These are phyloP conservation scores for Mortierella sp. DNA, from an alignment of 371 early-diverging fungal species.

Conservation along the genomic window DNA sequence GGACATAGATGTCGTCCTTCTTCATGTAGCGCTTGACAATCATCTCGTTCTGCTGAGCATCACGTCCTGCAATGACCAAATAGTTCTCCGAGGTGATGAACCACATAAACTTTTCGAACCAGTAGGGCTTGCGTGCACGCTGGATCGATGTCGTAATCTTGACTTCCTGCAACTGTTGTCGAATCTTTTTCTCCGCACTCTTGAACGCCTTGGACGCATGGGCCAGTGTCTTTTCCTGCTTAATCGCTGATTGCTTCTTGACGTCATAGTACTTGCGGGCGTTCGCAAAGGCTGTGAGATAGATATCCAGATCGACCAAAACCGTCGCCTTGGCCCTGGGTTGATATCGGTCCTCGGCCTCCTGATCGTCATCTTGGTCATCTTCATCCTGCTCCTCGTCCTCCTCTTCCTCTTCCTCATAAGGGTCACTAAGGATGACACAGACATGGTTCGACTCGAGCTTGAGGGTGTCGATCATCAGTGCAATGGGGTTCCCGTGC, in stretches of 20 bases:
- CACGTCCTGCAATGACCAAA: slow-evolving; percentile 97
- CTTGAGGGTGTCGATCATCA: slow-evolving; percentile 79
- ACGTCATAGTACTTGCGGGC: slow-evolving; percentile 92
- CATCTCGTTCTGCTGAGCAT: slow-evolving; percentile 98
- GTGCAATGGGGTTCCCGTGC: slow-evolving; percentile 86
- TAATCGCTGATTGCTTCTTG: slow-evolving; percentile 85
- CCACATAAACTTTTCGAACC: slow-evolving; percentile 99
- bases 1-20: slow-evolving; percentile 94
- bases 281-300: slow-evolving; percentile 92
- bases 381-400: slow-evolving; percentile 33
- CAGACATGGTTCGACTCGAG: slow-evolving; percentile 80
- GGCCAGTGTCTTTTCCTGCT: slow-evolving; percentile 92
- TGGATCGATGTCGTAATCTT: slow-evolving; percentile 83
- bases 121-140: slow-evolving; percentile 93
- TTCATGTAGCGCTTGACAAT: slow-evolving; percentile 92
- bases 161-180: slow-evolving; percentile 81
- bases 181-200: slow-evolving; percentile 92
- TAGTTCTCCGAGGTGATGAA: slow-evolving; percentile 96
- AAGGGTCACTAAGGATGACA: slow-evolving; percentile 59
- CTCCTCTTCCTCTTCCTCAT: slow-evolving; percentile 63
- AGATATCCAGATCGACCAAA: slow-evolving; percentile 88
- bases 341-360: slow-evolving; percentile 44
- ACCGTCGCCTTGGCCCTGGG: slow-evolving; percentile 43
- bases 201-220: slow-evolving; percentile 86
- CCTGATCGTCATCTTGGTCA: slow-evolving; percentile 61